phyloP scores from a whole-genome alignment of 2,329 filamentous ascomycete genomes.

The Gnomoniopsis smithogilvyi region DNA sequence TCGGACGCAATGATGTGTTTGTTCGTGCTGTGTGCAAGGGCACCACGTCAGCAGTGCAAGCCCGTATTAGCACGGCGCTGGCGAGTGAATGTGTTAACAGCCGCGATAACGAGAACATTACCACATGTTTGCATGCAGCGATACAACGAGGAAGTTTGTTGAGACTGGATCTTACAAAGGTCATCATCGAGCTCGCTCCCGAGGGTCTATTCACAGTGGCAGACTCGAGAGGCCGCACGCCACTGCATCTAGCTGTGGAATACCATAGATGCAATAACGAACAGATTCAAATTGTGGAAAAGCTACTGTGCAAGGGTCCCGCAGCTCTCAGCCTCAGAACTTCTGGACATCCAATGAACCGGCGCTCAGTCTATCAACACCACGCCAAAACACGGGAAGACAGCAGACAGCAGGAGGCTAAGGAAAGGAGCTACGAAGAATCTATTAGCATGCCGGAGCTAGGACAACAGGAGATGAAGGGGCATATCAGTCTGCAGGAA shows the following conservation, averaged over 20 bases:
- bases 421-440: too few relatives aligned
- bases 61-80: background rate
- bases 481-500: too few relatives aligned
- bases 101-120: background rate
- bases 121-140: too few relatives aligned
- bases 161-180: background rate
- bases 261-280: background rate
- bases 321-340: background rate
- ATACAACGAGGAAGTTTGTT: too few relatives aligned
- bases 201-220: background rate
- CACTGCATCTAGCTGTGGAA: constrained; percentile 21
- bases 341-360: too few relatives aligned
- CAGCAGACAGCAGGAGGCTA: background rate
- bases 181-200: background rate
- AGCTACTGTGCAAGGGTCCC: background rate
- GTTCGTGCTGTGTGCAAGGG: background rate
- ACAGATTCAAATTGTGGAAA: background rate
- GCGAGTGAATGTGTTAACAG: background rate
- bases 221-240: constrained; percentile 18
- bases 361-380: too few relatives aligned
- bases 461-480: too few relatives aligned
- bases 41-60: background rate
- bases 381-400: background rate
- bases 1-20: background rate
- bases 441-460: too few relatives aligned